phyloP scores from a whole-genome alignment of 2,329 filamentous ascomycete species.

The Pyricularia pennisetigena region DNA sequence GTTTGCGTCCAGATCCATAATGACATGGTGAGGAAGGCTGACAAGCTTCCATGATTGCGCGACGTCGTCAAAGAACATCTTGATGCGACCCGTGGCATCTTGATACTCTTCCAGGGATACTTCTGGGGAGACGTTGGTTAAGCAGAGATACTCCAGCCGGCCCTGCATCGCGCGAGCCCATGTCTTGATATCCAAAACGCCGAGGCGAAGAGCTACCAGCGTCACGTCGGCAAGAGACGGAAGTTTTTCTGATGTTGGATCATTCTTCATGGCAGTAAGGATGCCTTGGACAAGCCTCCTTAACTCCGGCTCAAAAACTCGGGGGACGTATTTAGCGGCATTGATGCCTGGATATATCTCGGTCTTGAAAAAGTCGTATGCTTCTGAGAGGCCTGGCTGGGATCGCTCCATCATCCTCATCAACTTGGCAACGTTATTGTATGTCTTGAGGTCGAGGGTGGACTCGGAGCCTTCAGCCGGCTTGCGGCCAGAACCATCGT shows the following conservation, averaged over 20 bases:
- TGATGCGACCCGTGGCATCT: slow-evolving; percentile 17
- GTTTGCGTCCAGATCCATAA: slow-evolving; percentile 5
- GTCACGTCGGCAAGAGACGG: slow-evolving; percentile 28
- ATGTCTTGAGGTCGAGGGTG: slow-evolving; percentile 12
- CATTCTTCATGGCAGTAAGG: slow-evolving; percentile 19
- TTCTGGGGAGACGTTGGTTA: slow-evolving; percentile 14
- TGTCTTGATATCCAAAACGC: slow-evolving; percentile 17
- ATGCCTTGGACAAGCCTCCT: slow-evolving; percentile 20
- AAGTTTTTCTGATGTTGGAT: slow-evolving; percentile 19
- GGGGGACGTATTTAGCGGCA: slow-evolving; percentile 15
- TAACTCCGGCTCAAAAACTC: slow-evolving; percentile 19
- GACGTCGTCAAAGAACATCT: slow-evolving; percentile 26
- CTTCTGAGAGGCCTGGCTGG: slow-evolving; percentile 9
- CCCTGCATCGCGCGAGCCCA: slow-evolving; percentile 25
- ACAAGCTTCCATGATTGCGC: slow-evolving; percentile 30
- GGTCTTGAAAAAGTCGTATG: slow-evolving; percentile 22
- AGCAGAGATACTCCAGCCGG: slow-evolving; percentile 21
- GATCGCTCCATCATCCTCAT: background rate
- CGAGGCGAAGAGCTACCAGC: slow-evolving; percentile 23
- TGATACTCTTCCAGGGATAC: slow-evolving; percentile 18
- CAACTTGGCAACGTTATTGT: slow-evolving; percentile 12
- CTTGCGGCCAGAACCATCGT: background rate
- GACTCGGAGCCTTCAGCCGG: slow-evolving; percentile 3
- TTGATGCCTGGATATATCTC: slow-evolving; percentile 20
- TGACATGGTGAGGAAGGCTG: slow-evolving; percentile 16